Conservation (phyloP, 1,284 basidiomycete species). For the Melanopsichium pennsylvanicum region DNA sequence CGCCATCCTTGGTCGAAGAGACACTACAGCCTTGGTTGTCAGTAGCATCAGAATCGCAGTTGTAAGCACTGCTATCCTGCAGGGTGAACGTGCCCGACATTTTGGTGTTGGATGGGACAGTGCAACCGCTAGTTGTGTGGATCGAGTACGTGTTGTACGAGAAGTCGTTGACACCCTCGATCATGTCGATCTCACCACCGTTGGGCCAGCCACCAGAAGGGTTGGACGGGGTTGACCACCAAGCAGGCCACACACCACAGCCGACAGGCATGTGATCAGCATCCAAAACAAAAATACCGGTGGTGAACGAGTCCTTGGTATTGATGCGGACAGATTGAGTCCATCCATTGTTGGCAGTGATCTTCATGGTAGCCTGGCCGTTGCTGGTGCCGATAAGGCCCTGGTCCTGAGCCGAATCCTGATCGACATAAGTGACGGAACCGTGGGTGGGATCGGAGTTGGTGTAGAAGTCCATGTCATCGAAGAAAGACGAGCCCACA, state of each 20-base stretch:
- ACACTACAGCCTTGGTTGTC: slow-evolving; percentile 77
- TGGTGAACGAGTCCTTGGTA: slow-evolving; percentile 49
- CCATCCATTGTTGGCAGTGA: slow-evolving; percentile 31
- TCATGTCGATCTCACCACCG: slow-evolving; percentile 60
- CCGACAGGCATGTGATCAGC: slow-evolving; percentile 56
- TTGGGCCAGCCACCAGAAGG: slow-evolving; percentile 48
- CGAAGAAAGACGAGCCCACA: slow-evolving; percentile 43
- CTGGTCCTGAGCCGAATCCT: slow-evolving; percentile 13
- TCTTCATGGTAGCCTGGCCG: slow-evolving; percentile 43
- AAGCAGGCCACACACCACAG: slow-evolving; percentile 61
- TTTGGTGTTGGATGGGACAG: slow-evolving; percentile 12
- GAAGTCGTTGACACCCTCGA: slow-evolving; percentile 57
- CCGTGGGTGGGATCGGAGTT: slow-evolving; percentile 48
- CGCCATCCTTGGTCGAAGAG: slow-evolving; percentile 67
- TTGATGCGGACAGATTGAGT: slow-evolving; percentile 48
- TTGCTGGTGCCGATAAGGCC: slow-evolving; percentile 42
- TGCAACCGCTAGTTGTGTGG: slow-evolving; percentile 51
- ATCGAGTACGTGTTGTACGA: slow-evolving; percentile 51
- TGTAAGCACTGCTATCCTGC: slow-evolving; percentile 60
- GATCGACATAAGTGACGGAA: slow-evolving; percentile 44
- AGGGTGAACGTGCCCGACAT: slow-evolving; percentile 44
- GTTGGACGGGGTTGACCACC: slow-evolving; percentile 54
- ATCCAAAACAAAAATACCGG: slow-evolving; percentile 53
- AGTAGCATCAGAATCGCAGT: slow-evolving; percentile 72
- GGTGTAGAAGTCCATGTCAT: slow-evolving; percentile 54